A percentile compares a stretch with the other conserved stretches of the same genome.
phyloP scores from a whole-genome alignment of 768 basidiomycete genomes.

The Boletus huronensis region DNA sequence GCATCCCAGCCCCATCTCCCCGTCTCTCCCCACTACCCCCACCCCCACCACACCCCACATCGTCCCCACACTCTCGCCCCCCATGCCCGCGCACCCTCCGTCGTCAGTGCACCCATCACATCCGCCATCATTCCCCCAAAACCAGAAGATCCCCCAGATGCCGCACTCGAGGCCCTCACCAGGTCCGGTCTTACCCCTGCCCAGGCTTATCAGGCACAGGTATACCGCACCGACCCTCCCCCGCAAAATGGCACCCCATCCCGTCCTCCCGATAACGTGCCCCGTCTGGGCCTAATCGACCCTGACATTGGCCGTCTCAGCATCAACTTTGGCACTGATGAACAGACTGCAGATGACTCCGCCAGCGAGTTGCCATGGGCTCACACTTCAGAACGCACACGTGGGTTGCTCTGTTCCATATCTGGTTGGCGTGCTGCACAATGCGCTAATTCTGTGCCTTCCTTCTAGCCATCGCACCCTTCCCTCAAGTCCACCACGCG shows the following conservation, averaged over 20 bases:
- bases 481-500: constrained; percentile 21
- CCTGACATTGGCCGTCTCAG: constrained; percentile 55
- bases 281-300: constrained; percentile 47
- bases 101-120: constrained; percentile 41
- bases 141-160: constrained; percentile 50
- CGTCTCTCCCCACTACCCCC: constrained; percentile 13
- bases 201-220: constrained; percentile 78
- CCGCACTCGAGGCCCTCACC: constrained; percentile 40
- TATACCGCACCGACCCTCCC: constrained; percentile 49
- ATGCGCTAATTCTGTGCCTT: constrained; percentile 24
- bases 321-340: constrained; percentile 47
- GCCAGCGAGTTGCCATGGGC: constrained; percentile 62
- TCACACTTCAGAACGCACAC: constrained; percentile 36
- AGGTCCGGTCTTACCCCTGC: constrained; percentile 65
- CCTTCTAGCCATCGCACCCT: constrained; percentile 25
- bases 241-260: constrained; percentile 30
- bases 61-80: constrained; percentile 32
- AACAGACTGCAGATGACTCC: constrained; percentile 37
- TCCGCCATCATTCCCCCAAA: constrained; percentile 44
- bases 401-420: constrained; percentile 37
- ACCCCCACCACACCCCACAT: constrained; percentile 20
- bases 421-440: constrained; percentile 26
- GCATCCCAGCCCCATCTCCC: constrained; percentile 21
- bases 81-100: constrained; percentile 48
- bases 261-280: constrained; percentile 29